Conservation (phyloP, 2,329 filamentous ascomycete species). For the Aspergillus sp. region DNA sequence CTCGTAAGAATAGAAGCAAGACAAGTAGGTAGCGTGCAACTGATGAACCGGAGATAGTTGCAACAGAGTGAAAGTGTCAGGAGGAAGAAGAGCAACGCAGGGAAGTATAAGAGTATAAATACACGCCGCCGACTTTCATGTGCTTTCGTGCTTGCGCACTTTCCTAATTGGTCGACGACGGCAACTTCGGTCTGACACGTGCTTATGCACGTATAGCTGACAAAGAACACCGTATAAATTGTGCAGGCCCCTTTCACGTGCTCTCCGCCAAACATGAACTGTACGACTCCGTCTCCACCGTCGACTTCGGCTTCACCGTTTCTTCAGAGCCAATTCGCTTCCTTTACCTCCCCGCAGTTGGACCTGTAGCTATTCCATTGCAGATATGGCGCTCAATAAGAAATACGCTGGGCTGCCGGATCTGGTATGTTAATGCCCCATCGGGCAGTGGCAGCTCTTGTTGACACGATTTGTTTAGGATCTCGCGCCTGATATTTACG, state of each 20-base stretch:
- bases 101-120: not conserved
- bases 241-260: not conserved
- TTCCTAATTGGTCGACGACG: not conserved
- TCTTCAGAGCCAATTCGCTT: too few species aligned
- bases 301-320: too few species aligned
- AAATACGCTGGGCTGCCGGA: constrained; percentile 79
- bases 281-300: not conserved
- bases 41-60: too few species aligned
- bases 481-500: constrained; percentile 88
- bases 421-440: constrained; percentile 48
- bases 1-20: not conserved
- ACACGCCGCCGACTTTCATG: not conserved
- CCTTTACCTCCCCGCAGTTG: not conserved
- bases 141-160: not conserved
- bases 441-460: not conserved
- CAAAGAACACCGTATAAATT: not conserved
- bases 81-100: not conserved
- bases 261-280: not conserved
- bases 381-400: constrained; percentile 61
- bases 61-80: not conserved
- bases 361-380: not conserved
- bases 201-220: not conserved
- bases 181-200: constrained; percentile 1
- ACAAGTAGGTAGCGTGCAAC: too few species aligned
- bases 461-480: constrained; percentile 50